These are phyloP conservation scores for Schizophyllum commune DNA, from an alignment of 1,284 basidiomycete species.

Conservation along the genomic window DNA sequence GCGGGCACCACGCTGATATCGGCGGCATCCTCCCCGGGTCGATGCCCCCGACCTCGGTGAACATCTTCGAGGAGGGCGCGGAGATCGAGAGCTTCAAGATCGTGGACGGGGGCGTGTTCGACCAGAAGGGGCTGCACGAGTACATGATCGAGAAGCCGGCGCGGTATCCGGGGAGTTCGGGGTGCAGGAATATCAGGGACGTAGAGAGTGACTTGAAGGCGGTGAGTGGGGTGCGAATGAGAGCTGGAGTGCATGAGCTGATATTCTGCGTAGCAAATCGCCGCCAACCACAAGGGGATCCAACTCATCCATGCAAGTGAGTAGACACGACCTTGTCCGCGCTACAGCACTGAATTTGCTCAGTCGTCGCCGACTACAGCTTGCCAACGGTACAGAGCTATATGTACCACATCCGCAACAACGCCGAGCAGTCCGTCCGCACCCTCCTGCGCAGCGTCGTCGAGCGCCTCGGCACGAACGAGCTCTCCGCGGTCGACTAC, in stretches of 20 bases:
- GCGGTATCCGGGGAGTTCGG: slow-evolving; percentile 76
- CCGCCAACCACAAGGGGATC: slow-evolving; percentile 92
- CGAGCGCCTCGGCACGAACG: slow-evolving; percentile 54
- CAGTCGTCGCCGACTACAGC: slow-evolving; percentile 83
- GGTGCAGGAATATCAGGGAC: slow-evolving; percentile 79
- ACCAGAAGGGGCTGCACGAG: slow-evolving; percentile 66
- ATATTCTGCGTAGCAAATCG: slow-evolving; percentile 65
- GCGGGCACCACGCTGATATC: slow-evolving; percentile 82
- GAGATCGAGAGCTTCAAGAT: slow-evolving; percentile 92
- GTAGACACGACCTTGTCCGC: slow-evolving; percentile 17
- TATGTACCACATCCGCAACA: slow-evolving; percentile 86
- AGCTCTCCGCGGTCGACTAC: slow-evolving; percentile 69
- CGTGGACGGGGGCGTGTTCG: slow-evolving; percentile 77
- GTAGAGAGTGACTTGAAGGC: slow-evolving; percentile 92
- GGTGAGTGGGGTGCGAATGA: slow-evolving; percentile 30
- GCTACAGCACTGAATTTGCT: slow-evolving; percentile 8
- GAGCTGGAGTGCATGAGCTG: not conserved
- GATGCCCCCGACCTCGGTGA: slow-evolving; percentile 92
- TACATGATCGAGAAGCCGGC: slow-evolving; percentile 86
- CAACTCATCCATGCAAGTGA: slow-evolving; percentile 72
- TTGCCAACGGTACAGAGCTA: slow-evolving; percentile 86
- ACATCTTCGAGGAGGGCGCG: slow-evolving; percentile 91
- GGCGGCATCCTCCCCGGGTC: slow-evolving; percentile 69
- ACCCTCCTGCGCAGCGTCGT: slow-evolving; percentile 78
- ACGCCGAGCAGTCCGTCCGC: slow-evolving; percentile 87